Conservation (phyloP, 371 early-diverging fungal genomes). For the Mortierella sp. region DNA sequence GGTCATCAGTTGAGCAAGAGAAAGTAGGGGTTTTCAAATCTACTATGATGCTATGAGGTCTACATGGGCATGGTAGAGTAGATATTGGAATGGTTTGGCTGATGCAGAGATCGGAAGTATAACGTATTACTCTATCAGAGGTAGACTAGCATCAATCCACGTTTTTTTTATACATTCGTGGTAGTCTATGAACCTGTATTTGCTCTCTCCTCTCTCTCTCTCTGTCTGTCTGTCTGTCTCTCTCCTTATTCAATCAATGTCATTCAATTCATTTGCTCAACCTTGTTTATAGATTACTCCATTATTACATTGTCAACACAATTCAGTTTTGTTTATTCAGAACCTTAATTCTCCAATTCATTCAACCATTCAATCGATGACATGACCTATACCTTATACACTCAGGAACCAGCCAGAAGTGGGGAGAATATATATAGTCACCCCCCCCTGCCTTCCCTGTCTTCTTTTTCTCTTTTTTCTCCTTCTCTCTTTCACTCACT, state of each 20-base stretch:
- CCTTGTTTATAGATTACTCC: too few species aligned
- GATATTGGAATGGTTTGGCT: background rate
- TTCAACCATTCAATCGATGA: constrained; percentile 6
- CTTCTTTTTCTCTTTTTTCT: constrained; percentile 4
- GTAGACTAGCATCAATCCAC: background rate
- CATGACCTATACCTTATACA: background rate
- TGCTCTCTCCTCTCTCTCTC: background rate
- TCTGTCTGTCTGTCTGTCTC: too few species aligned
- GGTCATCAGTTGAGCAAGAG: background rate
- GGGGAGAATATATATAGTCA: background rate
- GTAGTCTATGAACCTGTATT: background rate
- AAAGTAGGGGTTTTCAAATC: background rate
- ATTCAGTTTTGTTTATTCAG: too few species aligned
- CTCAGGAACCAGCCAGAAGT: constrained; percentile 12
- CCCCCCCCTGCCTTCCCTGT: constrained; percentile 2
- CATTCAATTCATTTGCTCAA: background rate
- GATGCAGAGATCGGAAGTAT: background rate
- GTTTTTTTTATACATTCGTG: background rate
- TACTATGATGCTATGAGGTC: background rate
- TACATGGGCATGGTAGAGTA: background rate
- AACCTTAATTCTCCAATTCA: background rate
- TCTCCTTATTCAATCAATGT: background rate
- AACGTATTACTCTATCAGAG: background rate
- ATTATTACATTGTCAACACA: too few species aligned
- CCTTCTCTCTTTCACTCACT: constrained; percentile 2